phyloP scores from a whole-genome alignment of 2,329 filamentous ascomycete genomes.

The Fusarium oligoseptatum region DNA sequence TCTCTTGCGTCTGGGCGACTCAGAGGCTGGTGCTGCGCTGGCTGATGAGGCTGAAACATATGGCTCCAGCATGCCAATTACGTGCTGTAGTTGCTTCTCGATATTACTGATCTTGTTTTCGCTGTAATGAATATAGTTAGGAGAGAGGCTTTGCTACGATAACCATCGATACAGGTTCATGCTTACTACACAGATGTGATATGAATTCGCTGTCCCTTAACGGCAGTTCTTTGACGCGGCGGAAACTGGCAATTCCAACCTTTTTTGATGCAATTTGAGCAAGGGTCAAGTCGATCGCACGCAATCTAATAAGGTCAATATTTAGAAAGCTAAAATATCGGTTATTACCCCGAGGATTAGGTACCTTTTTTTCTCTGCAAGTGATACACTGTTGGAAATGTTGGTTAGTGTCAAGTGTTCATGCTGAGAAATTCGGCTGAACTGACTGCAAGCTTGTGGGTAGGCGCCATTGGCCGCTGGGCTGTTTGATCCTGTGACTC shows the following conservation, averaged over 20 bases:
- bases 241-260: constrained; percentile 4
- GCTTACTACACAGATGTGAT: constrained; percentile 2
- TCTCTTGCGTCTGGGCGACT: constrained; percentile 1
- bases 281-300: background rate
- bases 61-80: constrained; percentile 1
- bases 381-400: background rate
- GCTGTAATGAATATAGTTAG: background rate
- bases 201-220: constrained; percentile 2
- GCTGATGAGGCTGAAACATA: background rate
- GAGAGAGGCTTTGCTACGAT: background rate
- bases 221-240: background rate
- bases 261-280: constrained; percentile 8
- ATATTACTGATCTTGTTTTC: constrained; percentile 3
- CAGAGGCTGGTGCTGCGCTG: background rate
- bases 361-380: background rate
- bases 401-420: background rate
- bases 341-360: background rate
- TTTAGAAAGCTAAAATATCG: background rate
- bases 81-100: constrained; percentile 8
- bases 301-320: background rate
- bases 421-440: background rate
- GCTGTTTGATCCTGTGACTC: background rate
- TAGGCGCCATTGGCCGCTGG: background rate
- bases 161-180: background rate
- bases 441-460: background rate